phyloP scores from a whole-genome alignment of 345 rosid species.

The Limnanthes douglasii region DNA sequence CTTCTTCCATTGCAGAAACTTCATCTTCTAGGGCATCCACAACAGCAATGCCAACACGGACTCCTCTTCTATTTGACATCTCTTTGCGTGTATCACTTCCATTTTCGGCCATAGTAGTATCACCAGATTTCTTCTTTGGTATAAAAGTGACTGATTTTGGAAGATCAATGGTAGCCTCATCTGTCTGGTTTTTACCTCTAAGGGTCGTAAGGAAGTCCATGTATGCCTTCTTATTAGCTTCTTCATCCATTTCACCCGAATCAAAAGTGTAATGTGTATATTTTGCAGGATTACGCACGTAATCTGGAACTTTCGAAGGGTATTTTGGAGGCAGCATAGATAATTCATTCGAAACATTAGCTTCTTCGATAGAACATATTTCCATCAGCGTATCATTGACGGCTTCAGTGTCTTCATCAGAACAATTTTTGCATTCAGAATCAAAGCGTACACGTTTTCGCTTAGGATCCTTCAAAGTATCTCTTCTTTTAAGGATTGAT shows the following conservation, averaged over 20 bases:
- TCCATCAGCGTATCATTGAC: constrained; percentile 17
- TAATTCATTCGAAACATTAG: constrained; percentile 10
- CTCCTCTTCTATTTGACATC: constrained; percentile 11
- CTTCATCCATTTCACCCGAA: constrained; percentile 46
- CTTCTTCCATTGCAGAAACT: constrained; percentile 57
- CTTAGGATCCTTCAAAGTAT: constrained; percentile 29
- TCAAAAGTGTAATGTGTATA: constrained; percentile 60
- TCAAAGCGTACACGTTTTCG: constrained; percentile 78
- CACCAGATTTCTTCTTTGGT: constrained; percentile 36
- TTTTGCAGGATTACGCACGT: constrained; percentile 56
- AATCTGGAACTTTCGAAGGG: constrained; percentile 49
- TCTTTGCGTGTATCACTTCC: constrained; percentile 15
- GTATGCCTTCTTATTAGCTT: constrained; percentile 43
- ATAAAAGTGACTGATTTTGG: constrained; percentile 47
- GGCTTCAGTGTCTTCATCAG: constrained; percentile 14
- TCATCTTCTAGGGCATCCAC: constrained; percentile 17
- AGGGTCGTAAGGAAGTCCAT: constrained; percentile 39
- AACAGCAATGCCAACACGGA: constrained; percentile 23
- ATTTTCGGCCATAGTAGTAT: constrained; percentile 12
- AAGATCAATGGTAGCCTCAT: constrained; percentile 25
- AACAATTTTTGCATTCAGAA: constrained; percentile 16
- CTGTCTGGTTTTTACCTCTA: constrained; percentile 12
- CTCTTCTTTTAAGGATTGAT: constrained; percentile 68
- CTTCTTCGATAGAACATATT: constrained; percentile 9
- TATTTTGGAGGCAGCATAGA: constrained; percentile 9